Base-by-base conservation (phyloP, 176 grass and related monocot genomes). In the Zoysia japonica region DNA sequence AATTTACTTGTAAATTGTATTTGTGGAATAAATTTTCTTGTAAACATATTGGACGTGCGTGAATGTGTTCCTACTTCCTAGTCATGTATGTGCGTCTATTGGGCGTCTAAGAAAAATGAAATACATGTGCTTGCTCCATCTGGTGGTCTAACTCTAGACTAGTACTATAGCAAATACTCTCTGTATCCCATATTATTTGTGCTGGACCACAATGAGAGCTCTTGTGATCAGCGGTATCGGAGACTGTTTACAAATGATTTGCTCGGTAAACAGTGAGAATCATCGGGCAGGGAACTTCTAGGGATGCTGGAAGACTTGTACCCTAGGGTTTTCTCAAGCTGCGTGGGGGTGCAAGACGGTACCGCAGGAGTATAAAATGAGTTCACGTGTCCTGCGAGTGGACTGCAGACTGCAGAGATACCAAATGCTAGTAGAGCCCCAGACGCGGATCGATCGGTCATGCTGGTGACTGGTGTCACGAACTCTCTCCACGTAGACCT, bases 281-380 rank as follows among this genome's bases (percentile, higher is more conserved):
- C 19, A 19, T 61, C 59, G 61, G 78, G 83, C 68, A 65, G 63
- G 60, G 72, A 85, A 89, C 82, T 81, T 78, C 57, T 85, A 72
- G 87, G 82, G 72, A 85, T 59, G 87, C 66, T 68, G 66, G 67
- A 78, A 85, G 69, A 67, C 77, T 85, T 71, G 87, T 66, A 85
- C 69, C 60, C 10, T 60, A 77, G 9, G 65, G 56, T 45, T 80
- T 77, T 71, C 87, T 43, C 43, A 80, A 80, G 41, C 65, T 71
- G 48, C 73, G 76, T 65, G 76, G 57, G 45, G 35, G 12, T 28
- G 43, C 54, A 59, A 20, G 16, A 59, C 55, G 4, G 28, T 28
- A 28, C 28, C 28, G 55, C 55, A 59, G 7, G 61, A 59, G 50
- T 84, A 83, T 19, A 55, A 28, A 79, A 83, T 19, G 43, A 48